Percentiles rank a stretch among this genome's conserved stretches.
Conservation (phyloP, 2,329 filamentous ascomycete genomes). For the Sphaerulina vaccinii region DNA sequence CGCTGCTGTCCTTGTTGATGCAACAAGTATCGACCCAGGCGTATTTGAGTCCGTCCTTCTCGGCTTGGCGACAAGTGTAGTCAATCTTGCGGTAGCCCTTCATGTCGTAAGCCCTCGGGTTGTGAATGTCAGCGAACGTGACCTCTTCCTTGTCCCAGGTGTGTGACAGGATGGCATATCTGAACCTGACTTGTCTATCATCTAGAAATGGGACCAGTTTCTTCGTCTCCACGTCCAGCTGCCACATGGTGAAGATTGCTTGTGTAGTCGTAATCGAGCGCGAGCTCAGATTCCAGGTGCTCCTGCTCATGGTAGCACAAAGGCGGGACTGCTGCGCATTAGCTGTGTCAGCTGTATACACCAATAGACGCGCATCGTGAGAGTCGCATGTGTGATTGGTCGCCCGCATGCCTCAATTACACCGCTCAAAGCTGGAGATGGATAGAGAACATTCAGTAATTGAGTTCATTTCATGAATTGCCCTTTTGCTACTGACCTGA, state of each 20-base stretch:
- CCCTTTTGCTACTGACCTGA: slow-evolving; percentile 9
- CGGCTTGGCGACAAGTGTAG: slow-evolving; percentile 13
- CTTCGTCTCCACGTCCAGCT: slow-evolving; percentile 2
- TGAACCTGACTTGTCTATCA: background rate
- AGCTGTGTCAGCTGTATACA: too few relatives aligned
- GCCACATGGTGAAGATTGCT: slow-evolving; percentile 13
- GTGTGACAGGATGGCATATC: slow-evolving; percentile 18
- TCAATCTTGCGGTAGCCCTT: slow-evolving; percentile 20
- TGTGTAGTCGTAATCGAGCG: too few relatives aligned
- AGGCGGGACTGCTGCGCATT: too few relatives aligned
- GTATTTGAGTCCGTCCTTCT: slow-evolving; percentile 17
- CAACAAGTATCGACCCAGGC: too few relatives aligned
- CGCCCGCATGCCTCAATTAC: too few relatives aligned
- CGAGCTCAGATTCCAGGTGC: too few relatives aligned
- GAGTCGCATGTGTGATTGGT: too few relatives aligned
- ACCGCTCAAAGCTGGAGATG: background rate
- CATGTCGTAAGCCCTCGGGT: background rate
- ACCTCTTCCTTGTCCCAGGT: slow-evolving; percentile 20
- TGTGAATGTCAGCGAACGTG: slow-evolving; percentile 11
- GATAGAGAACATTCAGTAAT: slow-evolving; percentile 1
- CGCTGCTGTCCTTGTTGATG: too few relatives aligned
- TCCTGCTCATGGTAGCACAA: too few relatives aligned
- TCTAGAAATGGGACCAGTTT: slow-evolving; percentile 10
- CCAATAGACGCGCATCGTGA: too few relatives aligned
- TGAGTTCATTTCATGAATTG: background rate